phyloP scores from a whole-genome alignment of 2,329 filamentous ascomycete genomes.

The Niveomyces coronatus region DNA sequence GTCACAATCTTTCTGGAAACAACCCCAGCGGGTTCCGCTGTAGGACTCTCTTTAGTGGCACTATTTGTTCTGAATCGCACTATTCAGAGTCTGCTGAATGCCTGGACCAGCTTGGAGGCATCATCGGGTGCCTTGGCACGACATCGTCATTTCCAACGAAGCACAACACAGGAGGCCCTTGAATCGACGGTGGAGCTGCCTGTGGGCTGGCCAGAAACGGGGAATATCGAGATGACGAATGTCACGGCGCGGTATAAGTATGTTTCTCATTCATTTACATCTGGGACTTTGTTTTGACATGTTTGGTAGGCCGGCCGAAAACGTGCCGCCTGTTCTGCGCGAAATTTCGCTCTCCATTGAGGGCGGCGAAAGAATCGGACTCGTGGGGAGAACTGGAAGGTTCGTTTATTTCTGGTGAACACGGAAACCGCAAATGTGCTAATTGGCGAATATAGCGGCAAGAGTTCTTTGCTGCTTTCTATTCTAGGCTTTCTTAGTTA shows the following conservation, averaged over 20 bases:
- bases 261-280: too few relatives aligned
- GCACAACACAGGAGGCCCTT: neutral
- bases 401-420: neutral
- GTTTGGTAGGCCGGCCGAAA: neutral
- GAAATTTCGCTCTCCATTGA: conserved; percentile 6
- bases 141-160: neutral
- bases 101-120: neutral
- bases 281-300: too few relatives aligned
- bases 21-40: neutral
- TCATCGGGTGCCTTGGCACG: neutral
- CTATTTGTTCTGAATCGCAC: neutral
- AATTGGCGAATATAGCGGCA: conserved; percentile 31
- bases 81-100: neutral
- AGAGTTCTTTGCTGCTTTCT: conserved; percentile 32
- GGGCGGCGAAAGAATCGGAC: conserved; percentile 32
- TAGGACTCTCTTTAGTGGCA: neutral
- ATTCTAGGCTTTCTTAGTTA: conserved; percentile 34
- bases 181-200: neutral
- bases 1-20: neutral
- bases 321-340: neutral
- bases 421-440: too few relatives aligned
- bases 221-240: neutral
- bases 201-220: neutral
- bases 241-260: neutral
- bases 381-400: conserved; percentile 34